phyloP scores from a whole-genome alignment of 2,329 filamentous ascomycete genomes.

The Fusarium paranaense region DNA sequence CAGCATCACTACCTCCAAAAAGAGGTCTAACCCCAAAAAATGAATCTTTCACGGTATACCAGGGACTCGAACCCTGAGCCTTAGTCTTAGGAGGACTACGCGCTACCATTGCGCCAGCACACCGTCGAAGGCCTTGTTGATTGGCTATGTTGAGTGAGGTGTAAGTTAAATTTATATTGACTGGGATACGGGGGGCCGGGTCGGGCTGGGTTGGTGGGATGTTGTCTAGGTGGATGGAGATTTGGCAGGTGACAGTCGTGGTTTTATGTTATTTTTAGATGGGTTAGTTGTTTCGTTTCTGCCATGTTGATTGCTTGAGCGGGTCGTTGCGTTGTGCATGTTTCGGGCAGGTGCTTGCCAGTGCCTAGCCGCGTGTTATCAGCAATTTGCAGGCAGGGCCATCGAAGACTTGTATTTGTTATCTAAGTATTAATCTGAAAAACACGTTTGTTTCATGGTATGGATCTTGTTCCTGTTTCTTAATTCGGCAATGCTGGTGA shows the following conservation, averaged over 20 bases:
- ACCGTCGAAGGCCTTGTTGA: slow-evolving; percentile 36
- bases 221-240: neutral
- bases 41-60: slow-evolving; percentile 43
- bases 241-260: neutral
- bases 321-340: neutral
- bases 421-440: neutral
- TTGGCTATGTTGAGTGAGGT: slow-evolving; percentile 18
- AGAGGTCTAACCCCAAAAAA: neutral
- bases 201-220: neutral
- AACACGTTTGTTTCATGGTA: neutral
- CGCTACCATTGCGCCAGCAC: slow-evolving; percentile 55
- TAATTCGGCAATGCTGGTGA: neutral
- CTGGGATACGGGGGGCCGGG: neutral
- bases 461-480: neutral
- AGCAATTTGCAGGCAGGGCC: neutral
- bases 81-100: slow-evolving; percentile 56
- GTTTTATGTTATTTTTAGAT: neutral
- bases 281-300: neutral
- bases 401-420: neutral
- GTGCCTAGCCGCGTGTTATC: neutral
- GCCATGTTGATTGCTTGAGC: neutral
- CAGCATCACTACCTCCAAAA: neutral
- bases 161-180: slow-evolving; percentile 17
- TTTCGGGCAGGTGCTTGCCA: neutral
- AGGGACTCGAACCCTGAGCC: slow-evolving; percentile 56